These are phyloP conservation scores for Geotrichum armillariae DNA, from an alignment of 1,139 yeast species.

Conservation along the genomic window DNA sequence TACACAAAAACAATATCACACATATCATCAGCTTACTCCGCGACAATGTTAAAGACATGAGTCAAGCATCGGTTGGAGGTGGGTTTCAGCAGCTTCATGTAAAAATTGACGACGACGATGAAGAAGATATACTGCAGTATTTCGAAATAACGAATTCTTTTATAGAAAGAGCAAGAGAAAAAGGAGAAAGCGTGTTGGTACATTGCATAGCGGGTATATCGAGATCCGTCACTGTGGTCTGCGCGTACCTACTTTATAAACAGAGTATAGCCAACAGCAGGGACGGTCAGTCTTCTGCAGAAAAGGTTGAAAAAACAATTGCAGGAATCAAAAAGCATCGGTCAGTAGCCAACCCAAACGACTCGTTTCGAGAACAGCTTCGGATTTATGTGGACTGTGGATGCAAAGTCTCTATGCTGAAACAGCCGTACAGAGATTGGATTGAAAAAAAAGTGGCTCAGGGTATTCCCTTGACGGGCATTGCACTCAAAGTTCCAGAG, in stretches of 20 bases:
- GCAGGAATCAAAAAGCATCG: constrained; percentile 70
- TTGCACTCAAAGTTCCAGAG: neutral
- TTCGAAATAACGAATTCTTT: constrained; percentile 63
- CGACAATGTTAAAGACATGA: constrained; percentile 48
- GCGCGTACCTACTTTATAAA: constrained; percentile 70
- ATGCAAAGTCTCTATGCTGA: constrained; percentile 40
- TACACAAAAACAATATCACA: constrained; percentile 46
- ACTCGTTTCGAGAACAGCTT: constrained; percentile 72
- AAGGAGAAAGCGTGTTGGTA: constrained; percentile 38
- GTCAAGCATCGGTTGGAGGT: too few species aligned
- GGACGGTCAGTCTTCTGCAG: too few species aligned
- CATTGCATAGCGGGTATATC: constrained; percentile 81
- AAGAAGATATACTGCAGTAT: constrained; percentile 61
- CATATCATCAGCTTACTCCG: constrained; percentile 69
- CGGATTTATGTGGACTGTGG: constrained; percentile 56
- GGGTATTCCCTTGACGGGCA: constrained; percentile 34
- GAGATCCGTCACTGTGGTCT: constrained; percentile 68
- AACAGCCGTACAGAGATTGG: constrained; percentile 56
- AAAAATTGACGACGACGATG: constrained; percentile 63
- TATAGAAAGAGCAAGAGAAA: constrained; percentile 60
- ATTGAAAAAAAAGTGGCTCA: constrained; percentile 43
- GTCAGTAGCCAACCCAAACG: constrained; percentile 67
- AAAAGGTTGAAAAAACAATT: constrained; percentile 65
- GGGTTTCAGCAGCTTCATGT: constrained; percentile 59
- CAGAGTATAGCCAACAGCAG: too few species aligned